Evolutionary conservation across 73 alveolate genomes (phyloP), one percentile per base, ranked within the genome.

Genomic region (Diophrys sp.): DNA sequence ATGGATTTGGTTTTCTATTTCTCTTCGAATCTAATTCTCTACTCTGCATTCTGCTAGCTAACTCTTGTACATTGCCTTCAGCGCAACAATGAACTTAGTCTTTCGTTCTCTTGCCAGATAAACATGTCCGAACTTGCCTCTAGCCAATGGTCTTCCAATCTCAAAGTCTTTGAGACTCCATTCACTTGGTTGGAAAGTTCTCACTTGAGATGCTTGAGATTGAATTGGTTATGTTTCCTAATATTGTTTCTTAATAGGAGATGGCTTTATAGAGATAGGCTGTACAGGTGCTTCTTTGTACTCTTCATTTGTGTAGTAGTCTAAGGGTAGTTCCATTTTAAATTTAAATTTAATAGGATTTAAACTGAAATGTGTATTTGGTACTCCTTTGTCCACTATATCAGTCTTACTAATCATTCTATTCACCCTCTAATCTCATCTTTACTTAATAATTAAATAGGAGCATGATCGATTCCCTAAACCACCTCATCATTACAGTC

Each of bases 1-100:
- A 62, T 87, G 92, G 67, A 93, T 72, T 34, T 91, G 95, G n/a
- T 91, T 94, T 80, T 94, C 97, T 0, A 94, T 84, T 82, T 94
- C 98, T 71, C 97, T 85, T 53, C 95, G 72, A 54, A 94, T 68
- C 79, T 84, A 83, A 32, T 81, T 83, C 66, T 79, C 83, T 74
- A 77, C 79, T 28, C 75, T 74, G 32, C 79, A 70, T 28, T 76
- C 77, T 62, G 80, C 68, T 2, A 94, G 68, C 77, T 85, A 78
- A 34, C 83, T 82, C 73, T 94, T 94, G 70, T 83, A 87, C 71
- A 94, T 70, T 25, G 86, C 80, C 80, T 94, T 94, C 72, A 94
- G 67, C 0, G 96, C 96, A 72, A 92, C 79, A n/a, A 94, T 87
- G 76, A 84, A 94, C 76, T 91, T 83, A 29, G 95, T 67, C 31